Evolutionary conservation across 352 stramenopile species (phyloP), one percentile per base, ranked within the genome.

Genomic region (Pythium monospermum): DNA sequence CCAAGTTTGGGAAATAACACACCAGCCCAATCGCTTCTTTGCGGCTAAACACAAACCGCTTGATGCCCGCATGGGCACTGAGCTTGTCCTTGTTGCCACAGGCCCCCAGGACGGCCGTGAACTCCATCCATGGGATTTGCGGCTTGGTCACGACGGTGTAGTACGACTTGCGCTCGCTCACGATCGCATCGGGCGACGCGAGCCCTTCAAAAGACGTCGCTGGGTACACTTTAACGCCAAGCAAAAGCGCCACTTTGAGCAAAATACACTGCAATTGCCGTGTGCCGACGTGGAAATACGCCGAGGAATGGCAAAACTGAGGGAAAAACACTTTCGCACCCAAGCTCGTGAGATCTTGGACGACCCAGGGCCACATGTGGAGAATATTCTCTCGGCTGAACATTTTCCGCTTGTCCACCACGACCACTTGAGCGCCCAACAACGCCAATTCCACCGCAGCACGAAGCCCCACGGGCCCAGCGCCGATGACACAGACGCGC

Each of bases 351-450:
- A 94, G 63, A 32, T 91, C 81, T 49, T 91, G 76, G 39, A 94
- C 83, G 21, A 91, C 83, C 73, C 76, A 88, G 36, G 79, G 78
- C 76, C 80, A 94, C 64, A 94, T 41, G 35, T 91, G 80, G 36
- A 94, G 50, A 53, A 94, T 91, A 47, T 94, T 91, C 49, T 91
- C 81, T 11, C 83, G 78, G 49, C 61, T 90, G 43, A 94, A 94
- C 39, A 73, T 56, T 55, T 85, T 80, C 13, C 83, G 74, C 72
- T 94, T 94, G 58, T 94, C 83, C 18, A 94, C 51, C 23, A 94
- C 68, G 0, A 88, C 71, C 15, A 91, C 83, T 35, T 90, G 65
- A 1, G 70, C 76, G 26, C 83, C 80, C 4, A 91, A 64, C 21
- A 94, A 37, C 23, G 79, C 76, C 13, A 82, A 59, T 49, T 94